Base-by-base conservation (phyloP, 768 basidiomycete species). In the Kondoa subrosea region DNA sequence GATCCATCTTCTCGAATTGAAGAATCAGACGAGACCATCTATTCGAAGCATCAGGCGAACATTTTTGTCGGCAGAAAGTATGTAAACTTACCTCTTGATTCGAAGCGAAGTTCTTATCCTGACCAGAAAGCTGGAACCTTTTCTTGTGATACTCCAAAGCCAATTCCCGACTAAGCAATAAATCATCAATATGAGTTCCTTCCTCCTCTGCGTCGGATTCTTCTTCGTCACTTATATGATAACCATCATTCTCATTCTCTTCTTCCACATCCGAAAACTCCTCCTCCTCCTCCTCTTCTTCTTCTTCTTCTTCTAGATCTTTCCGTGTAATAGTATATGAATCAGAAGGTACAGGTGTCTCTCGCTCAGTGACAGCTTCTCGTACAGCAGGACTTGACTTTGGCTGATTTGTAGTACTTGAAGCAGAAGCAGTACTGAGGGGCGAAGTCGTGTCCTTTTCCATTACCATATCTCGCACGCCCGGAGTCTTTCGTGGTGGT, bases 31-130 rank as follows among this genome's bases (percentile, higher is more conserved):
- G 21, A n/a, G 8, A 50, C 40, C 4, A 17, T 3, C 57, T 12
- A 17, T 31, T 12, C 30, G 0, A 40, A 69, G 69, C 67, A 3
- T 26, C 66, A 17, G 69, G 64, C 0, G 50, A 34, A 0, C 50
- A 68, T n/a, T 34, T 62, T 1, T 67, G 67, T 4, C 34, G 29
- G 12, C 69, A 65, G 4, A 65, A 30, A 1, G 34, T 40, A 2
- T 62, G 57, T 2, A 8, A 31, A 21, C 60, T 1, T 31, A 32
- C 2, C 67, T 67, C 1, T 4, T 68, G 15, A 70, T 58, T 57
- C 16, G 66, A 57, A 70, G 69, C 66, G 65, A 66, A 31, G 68
- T 68, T 32, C 69, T 66, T 0, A 61, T 67, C 0, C 56, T 67
- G 1, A 57, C 68, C 1, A 68, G 69, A 4, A 68, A 70, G n/a